Evolutionary conservation across 495 filamentous ascomycete genomes (phyloP), one percentile per base, ranked within the genome.

Genomic region (Achaetomiella virescens): DNA sequence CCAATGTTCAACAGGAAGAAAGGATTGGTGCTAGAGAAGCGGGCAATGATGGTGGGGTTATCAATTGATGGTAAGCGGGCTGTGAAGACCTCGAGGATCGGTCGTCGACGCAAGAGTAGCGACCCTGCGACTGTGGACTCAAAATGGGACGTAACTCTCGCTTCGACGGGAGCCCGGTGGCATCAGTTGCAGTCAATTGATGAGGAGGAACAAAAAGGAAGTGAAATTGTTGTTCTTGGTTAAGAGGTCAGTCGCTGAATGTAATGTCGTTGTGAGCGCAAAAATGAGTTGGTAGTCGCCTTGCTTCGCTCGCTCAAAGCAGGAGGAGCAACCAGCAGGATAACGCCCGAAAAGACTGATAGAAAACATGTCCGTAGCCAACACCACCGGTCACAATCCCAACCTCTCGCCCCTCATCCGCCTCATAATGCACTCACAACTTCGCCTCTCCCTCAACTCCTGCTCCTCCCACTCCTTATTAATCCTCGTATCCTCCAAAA

Each of bases 381-480:
- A 44, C 40, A 9, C 27, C 10, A 18, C 38, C 6, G 27, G 27
- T 31, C 10, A 27, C 12, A 41, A n/a, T 12, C n/a, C 14, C 35
- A 33, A 12, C n/a, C 53, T 6, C 20, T 36, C n/a, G 11, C 18
- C 29, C 0, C 14, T 8, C 20, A n/a, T n/a, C n/a, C n/a, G n/a
- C n/a, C n/a, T n/a, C n/a, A n/a, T n/a, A n/a, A n/a, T n/a, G n/a
- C 17, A 21, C 54, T 69, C 63, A 90, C 52, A 92, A 66, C 67
- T 81, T 88, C 20, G 84, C 84, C 84, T 88, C 66, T 83, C 82
- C 68, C 75, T 75, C 71, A 70, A 65, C 74, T 82, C 83, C 66
- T 80, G 75, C 72, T 76, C 74, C 66, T 82, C 78, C 91, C 91
- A 95, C 48, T 72, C 68, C 71, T 71, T 79, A 74, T 86, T 83